These are phyloP conservation scores for Fennellomyces sp. DNA, from an alignment of 371 early-diverging fungal genomes.

Conservation along the genomic window DNA sequence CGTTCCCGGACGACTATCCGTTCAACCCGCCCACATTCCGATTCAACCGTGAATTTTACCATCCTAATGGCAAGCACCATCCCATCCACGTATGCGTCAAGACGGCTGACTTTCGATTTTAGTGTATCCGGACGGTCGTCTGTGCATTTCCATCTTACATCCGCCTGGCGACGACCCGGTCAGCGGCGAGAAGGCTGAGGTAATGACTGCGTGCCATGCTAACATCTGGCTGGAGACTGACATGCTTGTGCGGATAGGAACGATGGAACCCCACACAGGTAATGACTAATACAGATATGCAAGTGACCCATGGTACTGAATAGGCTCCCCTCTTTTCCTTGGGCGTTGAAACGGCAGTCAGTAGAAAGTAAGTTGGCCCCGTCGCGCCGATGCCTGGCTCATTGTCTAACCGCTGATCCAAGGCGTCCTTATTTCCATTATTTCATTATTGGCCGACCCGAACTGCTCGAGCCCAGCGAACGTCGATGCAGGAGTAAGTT, in stretches of 20 bases:
- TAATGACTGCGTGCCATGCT: constrained; percentile 20
- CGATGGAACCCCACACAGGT: constrained; percentile 94
- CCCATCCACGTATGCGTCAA: neutral
- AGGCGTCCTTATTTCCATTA: constrained; percentile 87
- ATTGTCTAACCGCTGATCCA: too few species aligned
- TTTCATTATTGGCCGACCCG: constrained; percentile 93
- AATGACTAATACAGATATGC: constrained; percentile 19
- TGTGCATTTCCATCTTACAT: constrained; percentile 88
- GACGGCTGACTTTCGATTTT: neutral
- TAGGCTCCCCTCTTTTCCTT: neutral
- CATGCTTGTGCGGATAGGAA: constrained; percentile 53
- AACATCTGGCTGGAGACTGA: too few species aligned
- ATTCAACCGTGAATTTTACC: constrained; percentile 79
- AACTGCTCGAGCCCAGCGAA: constrained; percentile 97
- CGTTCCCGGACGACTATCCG: constrained; percentile 59
- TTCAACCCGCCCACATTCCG: constrained; percentile 80
- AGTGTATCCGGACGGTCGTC: constrained; percentile 78
- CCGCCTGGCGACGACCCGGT: constrained; percentile 78
- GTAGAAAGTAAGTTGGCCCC: constrained; percentile 58
- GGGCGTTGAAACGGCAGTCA: too few species aligned
- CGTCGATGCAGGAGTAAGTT: constrained; percentile 69
- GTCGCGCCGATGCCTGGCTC: too few species aligned
- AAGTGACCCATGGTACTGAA: neutral
- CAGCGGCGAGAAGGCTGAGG: constrained; percentile 85
- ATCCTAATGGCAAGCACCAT: constrained; percentile 65